These are phyloP conservation scores for Eutrema japonicum DNA, from an alignment of 345 rosid species.

Conservation along the genomic window DNA sequence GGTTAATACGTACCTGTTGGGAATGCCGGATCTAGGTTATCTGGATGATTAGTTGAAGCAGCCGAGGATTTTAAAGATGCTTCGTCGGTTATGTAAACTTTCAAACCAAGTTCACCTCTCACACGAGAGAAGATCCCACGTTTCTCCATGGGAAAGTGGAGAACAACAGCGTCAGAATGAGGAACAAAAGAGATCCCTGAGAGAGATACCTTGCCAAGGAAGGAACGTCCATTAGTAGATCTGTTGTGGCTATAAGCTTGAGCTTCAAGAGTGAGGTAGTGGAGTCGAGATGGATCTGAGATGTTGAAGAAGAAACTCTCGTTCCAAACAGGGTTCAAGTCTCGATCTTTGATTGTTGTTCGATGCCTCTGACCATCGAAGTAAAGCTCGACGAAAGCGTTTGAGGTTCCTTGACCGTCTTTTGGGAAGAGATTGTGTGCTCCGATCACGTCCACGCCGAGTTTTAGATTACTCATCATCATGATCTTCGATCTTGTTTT, in stretches of 20 bases:
- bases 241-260: constrained; percentile 62
- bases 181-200: constrained; percentile 88
- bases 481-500: constrained; percentile 25
- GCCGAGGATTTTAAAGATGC: constrained; percentile 70
- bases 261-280: constrained; percentile 75
- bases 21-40: constrained; percentile 19
- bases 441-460: constrained; percentile 82
- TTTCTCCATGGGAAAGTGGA: constrained; percentile 89
- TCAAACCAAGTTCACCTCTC: constrained; percentile 92
- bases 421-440: constrained; percentile 95
- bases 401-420: constrained; percentile 92
- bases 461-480: constrained; percentile 78
- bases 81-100: constrained; percentile 78
- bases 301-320: constrained; percentile 97
- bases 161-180: constrained; percentile 80
- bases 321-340: constrained; percentile 93
- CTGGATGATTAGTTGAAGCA: constrained; percentile 43
- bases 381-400: constrained; percentile 79
- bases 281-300: constrained; percentile 80
- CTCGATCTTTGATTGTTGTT: constrained; percentile 84
- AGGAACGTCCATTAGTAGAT: constrained; percentile 69
- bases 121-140: constrained; percentile 91
- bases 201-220: constrained; percentile 87
- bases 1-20: constrained; percentile 34
- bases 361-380: constrained; percentile 91